These are phyloP conservation scores for Aureobasidium sp. DNA, from an alignment of 2,329 filamentous ascomycete species.

Conservation along the genomic window DNA sequence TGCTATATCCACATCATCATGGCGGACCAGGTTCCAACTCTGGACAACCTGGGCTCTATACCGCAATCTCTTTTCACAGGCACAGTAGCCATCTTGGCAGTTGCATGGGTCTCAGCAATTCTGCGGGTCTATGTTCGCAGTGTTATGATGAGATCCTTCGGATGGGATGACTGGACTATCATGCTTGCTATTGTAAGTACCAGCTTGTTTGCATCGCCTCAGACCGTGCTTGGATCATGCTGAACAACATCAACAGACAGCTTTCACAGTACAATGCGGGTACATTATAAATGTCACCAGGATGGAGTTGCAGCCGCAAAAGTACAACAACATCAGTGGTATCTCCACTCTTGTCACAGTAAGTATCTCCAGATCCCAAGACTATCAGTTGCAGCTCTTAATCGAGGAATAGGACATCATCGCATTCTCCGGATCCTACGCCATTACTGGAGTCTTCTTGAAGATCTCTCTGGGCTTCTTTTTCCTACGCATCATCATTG, in stretches of 20 bases:
- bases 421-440: conserved; percentile 6
- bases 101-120: conserved; percentile 8
- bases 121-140: conserved; percentile 12
- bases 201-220: neutral
- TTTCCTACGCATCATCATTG: conserved; percentile 13
- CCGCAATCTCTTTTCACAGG: neutral
- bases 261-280: conserved; percentile 3
- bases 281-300: neutral
- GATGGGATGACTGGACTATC: conserved; percentile 9
- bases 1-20: neutral
- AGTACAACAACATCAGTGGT: neutral
- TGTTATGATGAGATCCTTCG: conserved; percentile 7
- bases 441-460: conserved; percentile 9
- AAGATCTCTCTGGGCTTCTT: conserved; percentile 15
- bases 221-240: neutral
- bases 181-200: neutral
- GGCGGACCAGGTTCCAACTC: neutral
- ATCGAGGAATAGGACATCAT: neutral
- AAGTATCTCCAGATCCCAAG: neutral
- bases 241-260: neutral
- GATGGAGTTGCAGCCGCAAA: neutral
- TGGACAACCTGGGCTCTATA: neutral
- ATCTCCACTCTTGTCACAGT: neutral
- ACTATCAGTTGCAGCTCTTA: neutral
- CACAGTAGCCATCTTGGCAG: conserved; percentile 3